Base-by-base conservation (phyloP, 495 filamentous ascomycete genomes). In the Neohortaea acidophila region DNA sequence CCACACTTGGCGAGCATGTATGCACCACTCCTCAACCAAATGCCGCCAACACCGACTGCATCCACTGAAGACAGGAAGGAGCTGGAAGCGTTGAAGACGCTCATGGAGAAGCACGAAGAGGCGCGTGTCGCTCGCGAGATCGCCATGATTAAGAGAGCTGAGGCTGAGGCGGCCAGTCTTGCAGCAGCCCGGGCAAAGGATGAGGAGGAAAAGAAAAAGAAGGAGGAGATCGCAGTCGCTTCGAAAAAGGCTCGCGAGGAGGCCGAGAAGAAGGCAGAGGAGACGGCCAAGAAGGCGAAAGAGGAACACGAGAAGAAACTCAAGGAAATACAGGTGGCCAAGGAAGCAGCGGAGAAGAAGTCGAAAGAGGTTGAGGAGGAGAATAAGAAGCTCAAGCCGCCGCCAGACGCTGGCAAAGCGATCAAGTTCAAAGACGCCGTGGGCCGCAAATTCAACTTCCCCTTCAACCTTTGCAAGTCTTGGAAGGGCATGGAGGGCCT, bases 391-490 rank as follows among this genome's bases (percentile, higher is more conserved):
- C 68, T 68, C 36, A 56, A 56, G 9, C 26, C 28, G 33, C 48
- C 51, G 4, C 56, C 59, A 19, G 39, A 33, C 15, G 49, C 54
- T 33, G 67, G 70, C 50, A 58, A 69, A 37, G 68, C 69, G 4
- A 65, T 91, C 58, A 79, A 81, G 51, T 86, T 91, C 60, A 84
- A 84, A 55, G 83, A 91, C 54, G 83, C 82, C 12, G 73, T 91
- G 19, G 79, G 81, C 20, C 68, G 83, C 33, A 87, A 85, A 55
- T 91, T 86, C 51, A 83, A 70, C 57, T 87, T 91, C 45, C 82
- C 83, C 2, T 87, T 73, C 47, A 70, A 85, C 44, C 44, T 86
- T 15, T 87, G 81, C 56, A 73, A 73, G 39, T 81, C 77, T 1
- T 91, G 81, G 81, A 65, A 71, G 68, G 79, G 79, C 6, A 86